A percentile compares a stretch with the other conserved stretches of the same genome.
Evolutionary conservation across 169 alveolate species (phyloP).

Genomic region (Cryptosporidium ubiquitum): DNA sequence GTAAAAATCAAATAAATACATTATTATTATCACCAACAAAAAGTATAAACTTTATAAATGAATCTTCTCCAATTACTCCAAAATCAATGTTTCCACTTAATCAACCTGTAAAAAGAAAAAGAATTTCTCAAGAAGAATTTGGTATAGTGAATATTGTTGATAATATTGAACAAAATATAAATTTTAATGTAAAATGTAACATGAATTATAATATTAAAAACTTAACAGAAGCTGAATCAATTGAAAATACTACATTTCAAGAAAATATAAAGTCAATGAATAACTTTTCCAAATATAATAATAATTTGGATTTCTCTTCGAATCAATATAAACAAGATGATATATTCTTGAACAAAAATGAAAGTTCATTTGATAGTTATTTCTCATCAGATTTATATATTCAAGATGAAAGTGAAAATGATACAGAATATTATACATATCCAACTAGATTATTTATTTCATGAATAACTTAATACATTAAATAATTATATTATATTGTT

Average conservation of each 20-base stretch:
- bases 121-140: neutral
- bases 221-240: neutral
- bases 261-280: neutral
- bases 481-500: slow-evolving; percentile 36
- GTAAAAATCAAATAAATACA: neutral
- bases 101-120: neutral
- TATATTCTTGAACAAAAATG: neutral
- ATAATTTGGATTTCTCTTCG: neutral
- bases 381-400: neutral
- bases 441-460: neutral
- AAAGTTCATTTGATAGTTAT: neutral
- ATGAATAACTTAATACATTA: too few species aligned
- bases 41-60: neutral
- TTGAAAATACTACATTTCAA: neutral
- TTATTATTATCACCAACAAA: neutral
- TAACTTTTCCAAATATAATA: neutral
- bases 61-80: neutral
- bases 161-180: neutral
- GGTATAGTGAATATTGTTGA: neutral
- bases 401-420: neutral
- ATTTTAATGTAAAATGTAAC: neutral
- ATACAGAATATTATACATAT: neutral
- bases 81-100: neutral
- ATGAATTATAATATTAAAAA: neutral
- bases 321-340: neutral